These are phyloP conservation scores for Candida alai DNA, from an alignment of 805 yeast species.

Conservation along the genomic window DNA sequence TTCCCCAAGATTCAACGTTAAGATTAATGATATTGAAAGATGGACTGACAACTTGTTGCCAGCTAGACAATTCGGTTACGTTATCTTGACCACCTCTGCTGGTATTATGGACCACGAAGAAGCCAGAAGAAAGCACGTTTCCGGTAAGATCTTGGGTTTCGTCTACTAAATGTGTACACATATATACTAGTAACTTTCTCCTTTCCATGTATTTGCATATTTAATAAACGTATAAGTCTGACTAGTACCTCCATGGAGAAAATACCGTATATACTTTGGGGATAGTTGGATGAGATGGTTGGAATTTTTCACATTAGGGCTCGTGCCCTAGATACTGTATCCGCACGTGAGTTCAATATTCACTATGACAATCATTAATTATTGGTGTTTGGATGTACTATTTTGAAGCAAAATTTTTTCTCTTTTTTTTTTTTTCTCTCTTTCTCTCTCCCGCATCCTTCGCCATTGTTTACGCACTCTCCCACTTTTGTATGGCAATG, in stretches of 20 bases:
- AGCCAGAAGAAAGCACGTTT: slow-evolving; percentile 99
- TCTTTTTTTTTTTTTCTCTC: too few relatives aligned
- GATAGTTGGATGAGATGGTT: neutral
- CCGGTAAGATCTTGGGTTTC: slow-evolving; percentile 98
- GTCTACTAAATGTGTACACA: slow-evolving; percentile 64
- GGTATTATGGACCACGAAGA: slow-evolving; percentile 99
- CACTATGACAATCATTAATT: too few relatives aligned
- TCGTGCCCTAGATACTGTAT: neutral
- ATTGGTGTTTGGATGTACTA: slow-evolving; percentile 3
- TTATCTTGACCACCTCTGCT: slow-evolving; percentile 96
- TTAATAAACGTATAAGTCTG: slow-evolving; percentile 4
- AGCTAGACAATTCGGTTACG: slow-evolving; percentile 98
- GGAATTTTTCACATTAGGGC: slow-evolving; percentile 1
- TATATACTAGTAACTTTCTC: neutral
- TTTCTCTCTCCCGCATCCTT: too few relatives aligned
- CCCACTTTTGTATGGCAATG: too few relatives aligned
- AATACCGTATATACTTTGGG: neutral
- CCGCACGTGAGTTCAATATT: slow-evolving; percentile 1
- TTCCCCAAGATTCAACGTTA: slow-evolving; percentile 97
- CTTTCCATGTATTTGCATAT: slow-evolving; percentile 2
- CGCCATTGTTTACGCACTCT: too few relatives aligned
- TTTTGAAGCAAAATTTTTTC: slow-evolving; percentile 2
- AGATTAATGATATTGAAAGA: slow-evolving; percentile 92
- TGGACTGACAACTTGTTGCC: slow-evolving; percentile 98
- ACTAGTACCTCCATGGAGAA: neutral